phyloP scores from a whole-genome alignment of 2,329 filamentous ascomycete genomes.

The Microdochium bolleyi region DNA sequence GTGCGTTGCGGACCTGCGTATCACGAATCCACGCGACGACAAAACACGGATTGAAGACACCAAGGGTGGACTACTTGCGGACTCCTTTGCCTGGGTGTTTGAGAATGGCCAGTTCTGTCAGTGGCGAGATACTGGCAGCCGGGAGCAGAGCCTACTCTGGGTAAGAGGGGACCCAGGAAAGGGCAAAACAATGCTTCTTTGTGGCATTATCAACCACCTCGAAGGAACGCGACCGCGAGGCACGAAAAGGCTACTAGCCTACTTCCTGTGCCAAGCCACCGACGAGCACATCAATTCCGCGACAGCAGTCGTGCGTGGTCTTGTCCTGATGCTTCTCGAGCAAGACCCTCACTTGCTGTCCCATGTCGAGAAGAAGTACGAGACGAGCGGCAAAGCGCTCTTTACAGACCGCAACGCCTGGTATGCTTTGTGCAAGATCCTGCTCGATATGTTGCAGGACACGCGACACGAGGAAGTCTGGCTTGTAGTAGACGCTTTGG shows the following conservation, averaged over 20 bases:
- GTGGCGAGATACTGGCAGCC: slow-evolving; percentile 13
- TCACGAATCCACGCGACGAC: slow-evolving; percentile 22
- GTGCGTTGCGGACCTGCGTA: slow-evolving; percentile 13
- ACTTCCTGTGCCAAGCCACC: slow-evolving; percentile 25
- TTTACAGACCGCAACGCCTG: slow-evolving; percentile 31
- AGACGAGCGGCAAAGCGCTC: slow-evolving; percentile 16
- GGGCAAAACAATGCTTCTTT: slow-evolving; percentile 34
- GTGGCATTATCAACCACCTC: slow-evolving; percentile 27
- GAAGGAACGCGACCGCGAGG: neutral
- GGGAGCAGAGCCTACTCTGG: slow-evolving; percentile 26
- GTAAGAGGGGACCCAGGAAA: slow-evolving; percentile 29
- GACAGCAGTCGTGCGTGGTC: slow-evolving; percentile 19
- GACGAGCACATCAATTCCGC: slow-evolving; percentile 16
- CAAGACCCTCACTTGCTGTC: slow-evolving; percentile 19
- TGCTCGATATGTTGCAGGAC: slow-evolving; percentile 30
- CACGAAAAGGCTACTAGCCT: slow-evolving; percentile 6
- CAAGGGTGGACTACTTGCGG: slow-evolving; percentile 23
- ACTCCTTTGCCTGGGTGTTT: slow-evolving; percentile 27
- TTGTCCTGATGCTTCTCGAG: slow-evolving; percentile 18
- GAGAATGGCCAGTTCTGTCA: slow-evolving; percentile 11
- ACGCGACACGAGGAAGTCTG: slow-evolving; percentile 16
- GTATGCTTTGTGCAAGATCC: slow-evolving; percentile 26
- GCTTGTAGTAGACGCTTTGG: slow-evolving; percentile 36
- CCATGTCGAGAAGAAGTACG: slow-evolving; percentile 23
- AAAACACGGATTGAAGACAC: slow-evolving; percentile 24